These are phyloP conservation scores for Bonia amplexicaulis DNA, from an alignment of 176 grass and related monocot species.

Conservation along the genomic window DNA sequence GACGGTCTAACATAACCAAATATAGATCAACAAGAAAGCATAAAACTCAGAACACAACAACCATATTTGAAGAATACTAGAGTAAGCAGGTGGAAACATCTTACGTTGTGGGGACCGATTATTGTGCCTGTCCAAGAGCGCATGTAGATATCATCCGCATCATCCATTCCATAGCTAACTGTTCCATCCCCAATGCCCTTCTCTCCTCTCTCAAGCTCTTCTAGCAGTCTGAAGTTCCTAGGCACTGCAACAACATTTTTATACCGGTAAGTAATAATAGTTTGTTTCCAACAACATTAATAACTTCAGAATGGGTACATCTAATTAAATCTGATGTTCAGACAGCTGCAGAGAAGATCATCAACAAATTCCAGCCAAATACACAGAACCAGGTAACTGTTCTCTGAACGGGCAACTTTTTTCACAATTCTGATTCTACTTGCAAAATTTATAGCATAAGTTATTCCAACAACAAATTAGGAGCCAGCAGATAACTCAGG, in stretches of 20 bases:
- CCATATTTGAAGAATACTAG: neutral
- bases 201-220: conserved; percentile 40
- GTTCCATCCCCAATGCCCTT: conserved; percentile 38
- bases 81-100: neutral
- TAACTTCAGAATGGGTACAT: neutral
- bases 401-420: neutral
- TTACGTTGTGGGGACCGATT: conserved; percentile 32
- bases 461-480: neutral
- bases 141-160: conserved; percentile 28
- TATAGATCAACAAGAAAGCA: conserved; percentile 1
- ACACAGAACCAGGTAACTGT: neutral
- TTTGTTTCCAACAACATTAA: neutral
- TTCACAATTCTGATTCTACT: neutral
- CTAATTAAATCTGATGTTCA: neutral
- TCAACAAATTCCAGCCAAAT: neutral
- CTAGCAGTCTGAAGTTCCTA: conserved; percentile 26
- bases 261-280: neutral
- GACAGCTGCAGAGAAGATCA: neutral
- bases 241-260: conserved; percentile 13
- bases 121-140: conserved; percentile 39
- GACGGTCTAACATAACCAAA: conserved; percentile 14
- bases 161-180: conserved; percentile 41
- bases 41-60: neutral
- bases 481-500: neutral
- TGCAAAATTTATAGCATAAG: neutral